Percentiles rank a stretch among this genome's conserved stretches.
Evolutionary conservation across 805 yeast genomes (phyloP).

Genomic region (Candida boidinii): DNA sequence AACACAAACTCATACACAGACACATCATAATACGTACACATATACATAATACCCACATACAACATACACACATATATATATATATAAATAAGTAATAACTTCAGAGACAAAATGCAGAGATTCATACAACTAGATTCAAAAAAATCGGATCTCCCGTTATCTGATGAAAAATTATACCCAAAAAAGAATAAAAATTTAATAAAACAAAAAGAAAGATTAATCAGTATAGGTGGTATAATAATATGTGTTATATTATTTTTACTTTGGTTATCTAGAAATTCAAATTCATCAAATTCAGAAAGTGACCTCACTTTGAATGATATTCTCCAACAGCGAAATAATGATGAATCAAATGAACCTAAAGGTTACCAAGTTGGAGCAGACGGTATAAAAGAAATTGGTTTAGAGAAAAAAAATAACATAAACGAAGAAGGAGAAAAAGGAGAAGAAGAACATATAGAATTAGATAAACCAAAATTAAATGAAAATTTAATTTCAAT

Average conservation of each 20-base stretch:
- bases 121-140: conserved; percentile 26
- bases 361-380: too few species aligned
- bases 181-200: conserved; percentile 4
- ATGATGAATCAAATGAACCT: too few species aligned
- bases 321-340: too few species aligned
- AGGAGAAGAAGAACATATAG: not conserved
- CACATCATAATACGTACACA: too few species aligned
- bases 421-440: conserved; percentile 1
- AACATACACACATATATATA: not conserved
- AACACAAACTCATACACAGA: too few species aligned
- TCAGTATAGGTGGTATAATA: conserved; percentile 2
- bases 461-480: not conserved
- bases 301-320: not conserved
- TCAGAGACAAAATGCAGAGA: conserved; percentile 8
- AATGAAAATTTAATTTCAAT: not conserved
- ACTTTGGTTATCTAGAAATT: not conserved
- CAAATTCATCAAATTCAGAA: not conserved
- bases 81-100: conserved; percentile 1
- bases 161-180: conserved; percentile 8
- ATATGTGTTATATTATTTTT: conserved; percentile 4
- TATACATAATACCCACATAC: too few species aligned
- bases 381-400: not conserved
- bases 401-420: not conserved
- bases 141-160: conserved; percentile 42
- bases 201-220: conserved; percentile 2